Evolutionary conservation across 768 basidiomycete genomes (phyloP).

Genomic region (Kwoniella heveanensis): DNA sequence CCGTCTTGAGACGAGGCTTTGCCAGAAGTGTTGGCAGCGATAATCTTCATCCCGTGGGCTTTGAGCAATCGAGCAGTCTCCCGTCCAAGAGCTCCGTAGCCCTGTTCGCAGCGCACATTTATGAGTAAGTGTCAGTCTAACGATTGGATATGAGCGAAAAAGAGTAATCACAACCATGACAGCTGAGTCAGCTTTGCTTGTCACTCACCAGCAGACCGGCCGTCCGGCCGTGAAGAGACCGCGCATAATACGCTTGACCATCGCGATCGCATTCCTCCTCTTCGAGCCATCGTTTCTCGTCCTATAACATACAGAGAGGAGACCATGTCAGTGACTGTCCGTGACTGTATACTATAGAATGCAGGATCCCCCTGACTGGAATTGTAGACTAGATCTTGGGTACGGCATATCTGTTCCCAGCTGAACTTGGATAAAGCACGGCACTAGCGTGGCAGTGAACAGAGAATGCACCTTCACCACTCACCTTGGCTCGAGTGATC

Average conservation of each 20-base stretch:
- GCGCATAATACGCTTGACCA: constrained; percentile 33
- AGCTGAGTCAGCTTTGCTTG: neutral
- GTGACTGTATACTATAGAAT: no score
- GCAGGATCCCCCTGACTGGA: no score
- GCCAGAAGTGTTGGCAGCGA: constrained; percentile 54
- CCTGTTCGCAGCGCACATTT: no score
- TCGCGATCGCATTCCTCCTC: constrained; percentile 30
- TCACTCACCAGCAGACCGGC: constrained; percentile 48
- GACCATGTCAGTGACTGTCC: no score
- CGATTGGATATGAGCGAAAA: no score
- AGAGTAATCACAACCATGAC: neutral
- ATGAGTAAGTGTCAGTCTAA: no score
- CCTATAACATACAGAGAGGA: no score
- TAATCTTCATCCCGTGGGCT: constrained; percentile 47
- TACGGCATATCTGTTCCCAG: no score
- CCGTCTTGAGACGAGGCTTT: constrained; percentile 44
- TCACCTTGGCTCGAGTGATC: constrained; percentile 37
- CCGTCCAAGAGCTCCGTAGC: constrained; percentile 52
- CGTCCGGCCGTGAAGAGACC: constrained; percentile 40
- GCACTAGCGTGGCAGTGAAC: no score
- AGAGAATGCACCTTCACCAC: constrained; percentile 10
- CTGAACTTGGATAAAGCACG: no score
- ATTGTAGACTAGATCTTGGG: no score
- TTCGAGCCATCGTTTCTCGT: constrained; percentile 34
- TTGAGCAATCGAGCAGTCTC: constrained; percentile 52